A percentile compares a stretch with the other conserved stretches of the same genome.
Conservation (phyloP, 805 yeast species). For the Candida silvicultrix region DNA sequence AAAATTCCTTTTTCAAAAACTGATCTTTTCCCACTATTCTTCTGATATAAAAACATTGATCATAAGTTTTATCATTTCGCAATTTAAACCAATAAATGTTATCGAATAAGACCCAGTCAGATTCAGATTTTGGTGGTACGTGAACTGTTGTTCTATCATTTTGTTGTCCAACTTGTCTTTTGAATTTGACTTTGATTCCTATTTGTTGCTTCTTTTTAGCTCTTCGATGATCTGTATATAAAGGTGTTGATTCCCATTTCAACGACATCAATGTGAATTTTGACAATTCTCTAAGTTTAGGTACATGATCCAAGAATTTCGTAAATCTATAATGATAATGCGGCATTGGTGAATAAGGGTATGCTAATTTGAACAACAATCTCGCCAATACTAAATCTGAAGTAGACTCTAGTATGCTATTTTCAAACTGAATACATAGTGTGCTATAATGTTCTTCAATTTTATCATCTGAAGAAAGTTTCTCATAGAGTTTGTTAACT, state of each 20-base stretch:
- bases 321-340: constrained; percentile 19
- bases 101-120: constrained; percentile 33
- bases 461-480: not conserved
- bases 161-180: constrained; percentile 8
- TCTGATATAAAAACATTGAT: too few species aligned
- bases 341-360: constrained; percentile 22
- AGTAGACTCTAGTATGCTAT: constrained; percentile 10
- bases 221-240: too few species aligned
- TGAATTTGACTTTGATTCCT: constrained; percentile 13
- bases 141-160: constrained; percentile 1
- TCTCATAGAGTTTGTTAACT: constrained; percentile 5
- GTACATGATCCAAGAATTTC: constrained; percentile 8
- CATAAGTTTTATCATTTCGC: constrained; percentile 4
- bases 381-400: constrained; percentile 19
- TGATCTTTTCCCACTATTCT: too few species aligned
- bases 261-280: constrained; percentile 17
- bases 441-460: not conserved
- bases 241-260: constrained; percentile 18
- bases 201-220: too few species aligned
- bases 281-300: constrained; percentile 4
- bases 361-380: constrained; percentile 21
- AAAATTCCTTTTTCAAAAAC: too few species aligned
- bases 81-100: constrained; percentile 32
- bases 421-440: constrained; percentile 7
- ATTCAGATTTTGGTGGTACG: constrained; percentile 14